These are phyloP conservation scores for Coleophoma eucalyptorum DNA, from an alignment of 2,329 filamentous ascomycete species.

Conservation along the genomic window DNA sequence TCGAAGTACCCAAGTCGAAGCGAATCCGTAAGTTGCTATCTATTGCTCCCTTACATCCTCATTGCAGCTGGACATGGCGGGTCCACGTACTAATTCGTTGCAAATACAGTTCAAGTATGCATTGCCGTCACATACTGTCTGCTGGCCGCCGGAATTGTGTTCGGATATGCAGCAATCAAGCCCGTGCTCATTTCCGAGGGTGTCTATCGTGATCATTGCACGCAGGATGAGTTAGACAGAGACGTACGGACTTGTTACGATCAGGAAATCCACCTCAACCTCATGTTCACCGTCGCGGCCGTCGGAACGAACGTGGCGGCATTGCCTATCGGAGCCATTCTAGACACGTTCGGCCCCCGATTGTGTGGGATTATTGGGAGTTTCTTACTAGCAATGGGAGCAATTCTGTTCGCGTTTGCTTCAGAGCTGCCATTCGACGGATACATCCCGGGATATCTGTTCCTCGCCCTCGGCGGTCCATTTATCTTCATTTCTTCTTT, in stretches of 20 bases:
- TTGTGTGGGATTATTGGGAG: conserved; percentile 71
- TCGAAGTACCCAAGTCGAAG: conserved; percentile 31
- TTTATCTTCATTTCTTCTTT: conserved; percentile 82
- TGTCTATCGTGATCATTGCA: conserved; percentile 66
- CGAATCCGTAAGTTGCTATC: conserved; percentile 24
- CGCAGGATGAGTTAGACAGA: conserved; percentile 42
- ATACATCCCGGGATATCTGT: conserved; percentile 69
- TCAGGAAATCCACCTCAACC: conserved; percentile 67
- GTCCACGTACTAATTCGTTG: no score
- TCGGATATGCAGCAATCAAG: conserved; percentile 83
- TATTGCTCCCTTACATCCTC: not conserved
- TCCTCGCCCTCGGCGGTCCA: conserved; percentile 73
- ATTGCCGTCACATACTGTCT: conserved; percentile 70
- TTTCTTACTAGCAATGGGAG: conserved; percentile 64
- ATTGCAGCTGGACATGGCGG: no score
- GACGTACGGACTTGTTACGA: conserved; percentile 50
- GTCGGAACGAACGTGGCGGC: conserved; percentile 86
- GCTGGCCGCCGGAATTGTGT: conserved; percentile 74
- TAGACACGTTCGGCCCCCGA: conserved; percentile 78
- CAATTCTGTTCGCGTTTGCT: conserved; percentile 69
- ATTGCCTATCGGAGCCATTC: conserved; percentile 77
- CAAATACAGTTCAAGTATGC: conserved; percentile 58
- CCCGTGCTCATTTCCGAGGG: conserved; percentile 72
- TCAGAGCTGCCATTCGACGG: conserved; percentile 66
- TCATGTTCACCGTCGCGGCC: conserved; percentile 90